Conservation (phyloP, 768 basidiomycete species). For the Royoungia palumana region DNA sequence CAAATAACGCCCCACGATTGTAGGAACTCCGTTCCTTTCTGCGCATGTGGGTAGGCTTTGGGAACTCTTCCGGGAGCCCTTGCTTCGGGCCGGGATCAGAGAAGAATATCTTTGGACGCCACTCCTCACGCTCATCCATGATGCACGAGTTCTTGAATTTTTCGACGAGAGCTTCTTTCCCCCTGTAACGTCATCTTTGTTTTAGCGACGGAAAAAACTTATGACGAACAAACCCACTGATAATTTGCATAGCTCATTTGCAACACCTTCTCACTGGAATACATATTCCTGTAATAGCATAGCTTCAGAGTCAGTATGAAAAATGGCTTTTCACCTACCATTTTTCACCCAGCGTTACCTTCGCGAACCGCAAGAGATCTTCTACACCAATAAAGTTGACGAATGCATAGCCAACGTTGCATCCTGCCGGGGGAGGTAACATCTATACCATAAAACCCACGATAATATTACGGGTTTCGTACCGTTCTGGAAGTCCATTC, state of each 20-base stretch:
- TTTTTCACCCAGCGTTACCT: slow-evolving; percentile 69
- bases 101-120: slow-evolving; percentile 84
- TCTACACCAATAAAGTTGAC: slow-evolving; percentile 84
- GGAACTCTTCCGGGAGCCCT: slow-evolving; percentile 79
- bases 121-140: slow-evolving; percentile 81
- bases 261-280: slow-evolving; percentile 84
- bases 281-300: slow-evolving; percentile 69
- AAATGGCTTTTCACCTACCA: slow-evolving; percentile 48
- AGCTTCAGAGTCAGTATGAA: background rate
- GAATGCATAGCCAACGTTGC: slow-evolving; percentile 81
- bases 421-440: slow-evolving; percentile 42
- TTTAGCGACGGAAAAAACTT: slow-evolving; percentile 6
- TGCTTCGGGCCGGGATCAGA: slow-evolving; percentile 65
- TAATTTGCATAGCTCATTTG: slow-evolving; percentile 93
- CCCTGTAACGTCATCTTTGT: slow-evolving; percentile 40
- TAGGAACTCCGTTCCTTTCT: slow-evolving; percentile 81
- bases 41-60: slow-evolving; percentile 73
- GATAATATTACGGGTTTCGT: slow-evolving; percentile 16
- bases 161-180: slow-evolving; percentile 86
- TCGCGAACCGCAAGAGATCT: slow-evolving; percentile 74
- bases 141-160: slow-evolving; percentile 91
- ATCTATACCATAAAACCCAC: background rate
- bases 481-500: slow-evolving; percentile 86
- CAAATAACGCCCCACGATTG: slow-evolving; percentile 72
- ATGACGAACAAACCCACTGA: slow-evolving; percentile 56